These are phyloP conservation scores for Cynara cardunculus DNA, from an alignment of 129 eudicot genomes.

Conservation along the genomic window DNA sequence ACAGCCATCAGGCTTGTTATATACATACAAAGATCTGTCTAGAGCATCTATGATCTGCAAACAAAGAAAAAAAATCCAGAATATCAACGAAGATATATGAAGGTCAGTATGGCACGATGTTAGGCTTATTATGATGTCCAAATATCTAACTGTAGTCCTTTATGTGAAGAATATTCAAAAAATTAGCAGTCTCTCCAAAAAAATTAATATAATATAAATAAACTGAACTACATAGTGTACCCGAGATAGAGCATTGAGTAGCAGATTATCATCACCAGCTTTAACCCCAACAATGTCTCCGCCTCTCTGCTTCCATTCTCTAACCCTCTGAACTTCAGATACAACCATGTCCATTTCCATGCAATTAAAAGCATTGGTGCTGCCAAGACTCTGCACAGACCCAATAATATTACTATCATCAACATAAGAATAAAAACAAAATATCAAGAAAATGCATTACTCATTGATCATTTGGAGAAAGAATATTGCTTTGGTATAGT, in stretches of 20 bases:
- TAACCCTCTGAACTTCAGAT: slow-evolving; percentile 51
- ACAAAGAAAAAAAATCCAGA: not conserved
- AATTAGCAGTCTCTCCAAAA: not conserved
- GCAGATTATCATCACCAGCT: slow-evolving; percentile 33
- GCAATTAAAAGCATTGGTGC: slow-evolving; percentile 62
- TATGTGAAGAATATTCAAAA: not conserved
- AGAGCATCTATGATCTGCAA: slow-evolving; percentile 53
- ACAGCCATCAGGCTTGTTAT: slow-evolving; percentile 30
- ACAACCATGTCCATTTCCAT: slow-evolving; percentile 52
- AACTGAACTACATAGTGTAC: slow-evolving; percentile 24
- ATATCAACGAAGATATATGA: not conserved
- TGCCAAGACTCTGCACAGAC: slow-evolving; percentile 62
- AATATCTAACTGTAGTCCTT: not conserved
- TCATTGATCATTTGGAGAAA: not conserved
- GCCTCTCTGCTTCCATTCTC: slow-evolving; percentile 57
- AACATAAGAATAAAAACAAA: not conserved
- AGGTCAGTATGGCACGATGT: not conserved
- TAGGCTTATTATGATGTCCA: slow-evolving; percentile 3
- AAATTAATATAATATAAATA: not conserved
- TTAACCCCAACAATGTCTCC: slow-evolving; percentile 40
- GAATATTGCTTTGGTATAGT: not conserved
- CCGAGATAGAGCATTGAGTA: slow-evolving; percentile 49
- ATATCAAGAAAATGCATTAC: not conserved
- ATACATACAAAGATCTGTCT: slow-evolving; percentile 59
- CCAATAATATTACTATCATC: slow-evolving; percentile 4